A percentile compares a stretch with the other conserved stretches of the same genome.
Evolutionary conservation across 169 alveolate genomes (phyloP).

Genomic region (Plasmodium inui): DNA sequence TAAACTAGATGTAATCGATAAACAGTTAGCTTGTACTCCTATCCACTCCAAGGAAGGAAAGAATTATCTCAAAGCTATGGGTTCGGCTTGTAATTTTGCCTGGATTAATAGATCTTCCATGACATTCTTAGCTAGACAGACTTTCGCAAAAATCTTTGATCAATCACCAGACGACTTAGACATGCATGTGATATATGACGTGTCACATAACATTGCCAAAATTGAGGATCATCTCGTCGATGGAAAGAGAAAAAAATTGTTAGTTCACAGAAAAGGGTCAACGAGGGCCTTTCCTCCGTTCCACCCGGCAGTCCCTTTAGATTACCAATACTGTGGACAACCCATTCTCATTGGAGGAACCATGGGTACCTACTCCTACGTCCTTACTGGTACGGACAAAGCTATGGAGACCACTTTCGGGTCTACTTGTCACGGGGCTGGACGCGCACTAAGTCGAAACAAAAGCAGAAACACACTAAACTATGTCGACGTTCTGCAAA

Average conservation of each 20-base stretch:
- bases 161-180: slow-evolving; percentile 91
- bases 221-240: slow-evolving; percentile 88
- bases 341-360: slow-evolving; percentile 93
- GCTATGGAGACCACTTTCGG: slow-evolving; percentile 90
- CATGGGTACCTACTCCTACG: slow-evolving; percentile 92
- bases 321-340: slow-evolving; percentile 90
- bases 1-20: slow-evolving; percentile 84
- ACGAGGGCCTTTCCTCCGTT: slow-evolving; percentile 93
- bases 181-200: slow-evolving; percentile 93
- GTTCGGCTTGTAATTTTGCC: slow-evolving; percentile 93
- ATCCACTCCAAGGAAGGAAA: slow-evolving; percentile 87
- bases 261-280: slow-evolving; percentile 92
- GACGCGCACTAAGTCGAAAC: slow-evolving; percentile 89
- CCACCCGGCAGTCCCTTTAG: slow-evolving; percentile 91
- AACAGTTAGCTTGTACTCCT: slow-evolving; percentile 91
- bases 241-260: slow-evolving; percentile 82
- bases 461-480: slow-evolving; percentile 84
- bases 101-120: slow-evolving; percentile 91
- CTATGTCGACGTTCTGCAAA: slow-evolving; percentile 82
- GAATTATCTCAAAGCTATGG: slow-evolving; percentile 90
- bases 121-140: slow-evolving; percentile 79
- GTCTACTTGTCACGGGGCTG: slow-evolving; percentile 93
- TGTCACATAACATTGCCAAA: slow-evolving; percentile 92
- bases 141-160: slow-evolving; percentile 83
- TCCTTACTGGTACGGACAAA: slow-evolving; percentile 89